These are phyloP conservation scores for Globisporangium emineosum DNA, from an alignment of 352 stramenopile species.

Conservation along the genomic window DNA sequence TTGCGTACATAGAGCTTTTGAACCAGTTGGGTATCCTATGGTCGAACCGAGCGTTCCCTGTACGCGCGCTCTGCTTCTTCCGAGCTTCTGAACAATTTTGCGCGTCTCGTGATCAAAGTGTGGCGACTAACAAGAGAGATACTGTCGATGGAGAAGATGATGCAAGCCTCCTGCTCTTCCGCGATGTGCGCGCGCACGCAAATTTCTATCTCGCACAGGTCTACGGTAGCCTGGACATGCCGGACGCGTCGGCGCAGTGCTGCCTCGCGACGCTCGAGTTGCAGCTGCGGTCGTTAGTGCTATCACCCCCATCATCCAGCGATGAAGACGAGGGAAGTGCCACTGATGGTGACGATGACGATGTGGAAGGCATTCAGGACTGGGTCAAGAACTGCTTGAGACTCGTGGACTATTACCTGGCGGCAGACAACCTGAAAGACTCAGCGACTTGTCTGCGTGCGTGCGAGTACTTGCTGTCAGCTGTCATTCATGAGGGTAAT, in stretches of 20 bases:
- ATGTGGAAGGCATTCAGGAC: slow-evolving; percentile 32
- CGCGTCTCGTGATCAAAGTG: not conserved
- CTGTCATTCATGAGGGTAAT: not conserved
- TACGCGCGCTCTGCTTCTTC: slow-evolving; percentile 60
- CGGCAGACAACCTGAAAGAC: slow-evolving; percentile 39
- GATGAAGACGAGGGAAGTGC: slow-evolving; percentile 1
- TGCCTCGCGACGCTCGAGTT: slow-evolving; percentile 65
- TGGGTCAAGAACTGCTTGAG: slow-evolving; percentile 58
- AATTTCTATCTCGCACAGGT: slow-evolving; percentile 77
- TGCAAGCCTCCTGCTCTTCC: not conserved
- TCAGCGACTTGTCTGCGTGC: slow-evolving; percentile 45
- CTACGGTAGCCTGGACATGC: slow-evolving; percentile 45
- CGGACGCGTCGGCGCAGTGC: slow-evolving; percentile 52
- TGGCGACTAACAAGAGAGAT: not conserved
- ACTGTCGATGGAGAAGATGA: slow-evolving; percentile 9
- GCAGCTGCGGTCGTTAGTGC: slow-evolving; percentile 32
- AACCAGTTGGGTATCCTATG: slow-evolving; percentile 70
- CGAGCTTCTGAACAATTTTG: slow-evolving; percentile 31
- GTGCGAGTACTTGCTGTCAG: slow-evolving; percentile 37
- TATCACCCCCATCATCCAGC: not conserved
- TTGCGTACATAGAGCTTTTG: slow-evolving; percentile 29
- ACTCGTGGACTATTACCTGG: slow-evolving; percentile 62
- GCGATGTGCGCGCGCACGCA: slow-evolving; percentile 36
- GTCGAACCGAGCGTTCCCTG: slow-evolving; percentile 45
- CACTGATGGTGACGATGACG: not conserved